Evolutionary conservation across 768 basidiomycete genomes (phyloP).

Genomic region (Boletus reticulatus): DNA sequence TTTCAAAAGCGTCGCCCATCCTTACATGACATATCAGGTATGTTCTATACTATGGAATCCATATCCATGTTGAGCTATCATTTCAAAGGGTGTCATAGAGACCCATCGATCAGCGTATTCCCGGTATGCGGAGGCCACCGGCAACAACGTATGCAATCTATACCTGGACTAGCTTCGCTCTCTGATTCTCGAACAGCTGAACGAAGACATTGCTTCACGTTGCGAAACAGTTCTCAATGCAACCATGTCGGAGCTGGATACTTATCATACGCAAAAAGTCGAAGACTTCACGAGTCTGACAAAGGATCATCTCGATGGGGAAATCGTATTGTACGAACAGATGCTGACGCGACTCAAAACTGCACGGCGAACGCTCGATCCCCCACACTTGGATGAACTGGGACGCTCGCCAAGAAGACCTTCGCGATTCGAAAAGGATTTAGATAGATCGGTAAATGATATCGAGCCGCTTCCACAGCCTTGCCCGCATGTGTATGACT

Average conservation of each 20-base stretch:
- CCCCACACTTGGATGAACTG: slow-evolving; percentile 47
- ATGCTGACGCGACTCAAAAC: slow-evolving; percentile 55
- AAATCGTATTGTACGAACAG: slow-evolving; percentile 75
- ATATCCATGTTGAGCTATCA: not conserved
- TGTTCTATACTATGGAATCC: not conserved
- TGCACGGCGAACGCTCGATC: slow-evolving; percentile 55
- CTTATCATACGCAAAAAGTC: slow-evolving; percentile 68
- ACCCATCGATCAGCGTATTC: slow-evolving; percentile 70
- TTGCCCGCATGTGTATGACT: slow-evolving; percentile 77
- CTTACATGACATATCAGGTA: slow-evolving; percentile 69
- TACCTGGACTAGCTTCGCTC: not conserved
- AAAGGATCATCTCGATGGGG: slow-evolving; percentile 72
- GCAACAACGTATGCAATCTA: slow-evolving; percentile 24
- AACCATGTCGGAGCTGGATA: slow-evolving; percentile 87
- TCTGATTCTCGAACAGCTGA: slow-evolving; percentile 38
- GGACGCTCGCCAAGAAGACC: slow-evolving; percentile 52
- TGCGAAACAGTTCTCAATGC: slow-evolving; percentile 88
- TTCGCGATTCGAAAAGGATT: slow-evolving; percentile 75
- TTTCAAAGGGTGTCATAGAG: slow-evolving; percentile 60
- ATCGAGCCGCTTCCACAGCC: slow-evolving; percentile 60
- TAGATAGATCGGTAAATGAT: slow-evolving; percentile 51
- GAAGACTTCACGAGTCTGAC: slow-evolving; percentile 64
- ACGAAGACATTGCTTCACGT: slow-evolving; percentile 66
- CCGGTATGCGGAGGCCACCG: slow-evolving; percentile 56
- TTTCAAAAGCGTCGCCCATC: slow-evolving; percentile 75